Conservation (phyloP, 257 asterid species). For the Phtheirospermum japonicum region DNA sequence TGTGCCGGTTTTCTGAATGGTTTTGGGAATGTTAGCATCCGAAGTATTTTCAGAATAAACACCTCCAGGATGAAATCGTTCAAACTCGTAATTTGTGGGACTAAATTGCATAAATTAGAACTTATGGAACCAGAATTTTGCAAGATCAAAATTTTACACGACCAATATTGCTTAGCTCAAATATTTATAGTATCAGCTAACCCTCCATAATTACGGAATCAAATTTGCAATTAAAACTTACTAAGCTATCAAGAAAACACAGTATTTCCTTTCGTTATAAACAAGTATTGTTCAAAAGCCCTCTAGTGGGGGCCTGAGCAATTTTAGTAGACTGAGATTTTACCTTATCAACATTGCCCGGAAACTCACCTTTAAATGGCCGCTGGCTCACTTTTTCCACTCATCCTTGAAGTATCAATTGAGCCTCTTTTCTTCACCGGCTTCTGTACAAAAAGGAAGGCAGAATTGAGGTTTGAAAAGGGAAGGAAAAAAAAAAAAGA, state of each 20-base stretch:
- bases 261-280: neutral
- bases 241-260: neutral
- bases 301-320: neutral
- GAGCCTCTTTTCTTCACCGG: neutral
- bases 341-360: neutral
- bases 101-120: neutral
- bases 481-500: no score
- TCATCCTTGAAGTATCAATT: neutral
- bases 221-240: neutral
- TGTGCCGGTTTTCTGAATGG: no score
- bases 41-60: no score
- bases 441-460: neutral
- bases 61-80: no score
- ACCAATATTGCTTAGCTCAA: neutral
- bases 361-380: neutral
- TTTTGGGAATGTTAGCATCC: no score
- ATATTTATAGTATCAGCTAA: no score
- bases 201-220: neutral
- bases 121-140: neutral
- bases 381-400: neutral
- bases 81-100: no score
- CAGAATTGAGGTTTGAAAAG: neutral
- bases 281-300: neutral
- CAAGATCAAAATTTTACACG: neutral
- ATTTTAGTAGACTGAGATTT: no score